Conservation (phyloP, 306 rosid genomes). For the Pterocarpus santalinus region DNA sequence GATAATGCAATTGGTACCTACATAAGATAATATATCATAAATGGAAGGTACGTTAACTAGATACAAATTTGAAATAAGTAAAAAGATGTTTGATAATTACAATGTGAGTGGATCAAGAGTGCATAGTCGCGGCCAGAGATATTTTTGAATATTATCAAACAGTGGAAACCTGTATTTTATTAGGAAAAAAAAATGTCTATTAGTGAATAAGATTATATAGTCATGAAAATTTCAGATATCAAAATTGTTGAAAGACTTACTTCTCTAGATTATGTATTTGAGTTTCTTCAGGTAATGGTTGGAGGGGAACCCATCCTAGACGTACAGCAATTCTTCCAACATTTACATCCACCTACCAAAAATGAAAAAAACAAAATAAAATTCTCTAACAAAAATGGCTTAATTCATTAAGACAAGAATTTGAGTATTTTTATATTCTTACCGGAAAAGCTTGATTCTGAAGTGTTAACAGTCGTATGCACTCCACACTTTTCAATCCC, state of each 20-base stretch:
- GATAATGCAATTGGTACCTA: constrained; percentile 85
- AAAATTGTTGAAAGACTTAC: constrained; percentile 52
- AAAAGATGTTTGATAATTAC: constrained; percentile 49
- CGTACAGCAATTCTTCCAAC: constrained; percentile 82
- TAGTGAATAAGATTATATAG: not conserved
- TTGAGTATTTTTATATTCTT: constrained; percentile 21
- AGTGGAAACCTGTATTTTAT: constrained; percentile 62
- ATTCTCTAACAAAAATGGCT: not conserved
- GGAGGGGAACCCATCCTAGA: constrained; percentile 89
- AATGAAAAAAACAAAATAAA: not conserved
- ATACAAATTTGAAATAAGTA: not conserved
- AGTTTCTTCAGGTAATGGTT: constrained; percentile 68
- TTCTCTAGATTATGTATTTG: constrained; percentile 65
- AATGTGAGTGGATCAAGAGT: constrained; percentile 52
- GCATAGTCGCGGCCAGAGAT: constrained; percentile 78
- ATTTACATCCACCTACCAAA: constrained; percentile 78
- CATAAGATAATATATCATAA: not conserved
- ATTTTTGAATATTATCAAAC: constrained; percentile 66
- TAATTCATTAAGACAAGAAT: not conserved
- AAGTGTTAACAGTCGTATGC: constrained; percentile 76
- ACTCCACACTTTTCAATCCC: constrained; percentile 86
- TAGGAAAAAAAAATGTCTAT: not conserved
- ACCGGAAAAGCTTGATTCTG: constrained; percentile 77
- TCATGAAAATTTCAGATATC: not conserved
- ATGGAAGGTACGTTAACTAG: not conserved